Percentiles rank a stretch among this genome's conserved stretches.
phyloP scores from a whole-genome alignment of 2,329 filamentous ascomycete genomes.

The Colletotrichum limetticola region DNA sequence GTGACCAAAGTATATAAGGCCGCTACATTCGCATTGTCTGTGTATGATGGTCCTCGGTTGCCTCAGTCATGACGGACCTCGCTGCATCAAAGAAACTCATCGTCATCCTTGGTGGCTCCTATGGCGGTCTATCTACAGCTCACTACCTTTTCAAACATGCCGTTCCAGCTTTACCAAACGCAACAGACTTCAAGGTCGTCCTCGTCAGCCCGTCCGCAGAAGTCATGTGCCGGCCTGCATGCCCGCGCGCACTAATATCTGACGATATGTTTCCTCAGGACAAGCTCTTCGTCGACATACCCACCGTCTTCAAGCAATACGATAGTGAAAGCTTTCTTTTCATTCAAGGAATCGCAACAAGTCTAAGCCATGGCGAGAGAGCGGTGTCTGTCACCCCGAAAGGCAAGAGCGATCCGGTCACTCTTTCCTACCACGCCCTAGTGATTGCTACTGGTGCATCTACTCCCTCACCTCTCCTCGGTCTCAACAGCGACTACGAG shows the following conservation, averaged over 20 bases:
- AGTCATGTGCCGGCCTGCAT: conserved; percentile 54
- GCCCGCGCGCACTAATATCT: conserved; percentile 58
- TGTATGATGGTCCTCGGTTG: too few relatives aligned
- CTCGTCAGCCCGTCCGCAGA: conserved; percentile 55
- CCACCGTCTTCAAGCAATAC: conserved; percentile 52
- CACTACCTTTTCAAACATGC: conserved; percentile 65
- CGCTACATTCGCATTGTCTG: not conserved
- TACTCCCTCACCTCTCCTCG: conserved; percentile 55
- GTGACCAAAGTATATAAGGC: too few relatives aligned
- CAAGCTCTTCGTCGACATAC: conserved; percentile 56
- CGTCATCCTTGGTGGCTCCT: conserved; percentile 64
- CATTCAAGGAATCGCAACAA: conserved; percentile 51
- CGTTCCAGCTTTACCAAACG: conserved; percentile 52
- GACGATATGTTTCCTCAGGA: conserved; percentile 54
- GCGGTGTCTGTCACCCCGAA: conserved; percentile 43
- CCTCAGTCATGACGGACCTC: not conserved
- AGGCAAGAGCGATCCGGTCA: conserved; percentile 14
- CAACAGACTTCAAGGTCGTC: conserved; percentile 50
- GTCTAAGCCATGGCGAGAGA: conserved; percentile 47
- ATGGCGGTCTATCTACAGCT: conserved; percentile 60
- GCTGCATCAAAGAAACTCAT: conserved; percentile 48
- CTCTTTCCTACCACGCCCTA: conserved; percentile 53
- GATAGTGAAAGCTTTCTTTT: conserved; percentile 49
- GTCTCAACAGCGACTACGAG: conserved; percentile 48
- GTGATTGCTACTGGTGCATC: conserved; percentile 61